Evolutionary conservation across 345 rosid genomes (phyloP).

Genomic region (Heritiera fomes): DNA sequence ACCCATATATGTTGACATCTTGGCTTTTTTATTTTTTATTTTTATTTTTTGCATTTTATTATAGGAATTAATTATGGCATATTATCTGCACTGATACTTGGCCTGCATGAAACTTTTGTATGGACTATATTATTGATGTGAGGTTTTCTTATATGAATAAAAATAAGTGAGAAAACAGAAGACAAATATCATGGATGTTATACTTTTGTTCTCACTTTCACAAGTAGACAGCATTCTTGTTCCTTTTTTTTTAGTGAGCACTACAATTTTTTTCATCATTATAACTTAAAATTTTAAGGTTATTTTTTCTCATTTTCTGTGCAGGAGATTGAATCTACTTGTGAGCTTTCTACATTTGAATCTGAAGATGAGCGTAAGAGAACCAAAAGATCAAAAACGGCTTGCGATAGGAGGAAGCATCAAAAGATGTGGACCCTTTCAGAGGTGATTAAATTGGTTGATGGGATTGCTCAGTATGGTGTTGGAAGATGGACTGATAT

Average conservation of each 20-base stretch:
- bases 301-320: not conserved
- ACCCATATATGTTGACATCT: not conserved
- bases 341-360: constrained; percentile 49
- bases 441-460: constrained; percentile 77
- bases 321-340: constrained; percentile 49
- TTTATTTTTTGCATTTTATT: not conserved
- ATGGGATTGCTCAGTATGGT: constrained; percentile 85
- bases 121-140: not conserved
- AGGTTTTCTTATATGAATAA: constrained; percentile 2
- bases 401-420: constrained; percentile 75
- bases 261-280: constrained; percentile 1
- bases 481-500: constrained; percentile 95
- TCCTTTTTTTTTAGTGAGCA: not conserved
- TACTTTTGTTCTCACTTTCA: not conserved
- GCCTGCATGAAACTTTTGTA: not conserved
- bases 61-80: not conserved
- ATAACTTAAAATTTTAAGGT: constrained; percentile 12
- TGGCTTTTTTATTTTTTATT: not conserved
- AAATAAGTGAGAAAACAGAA: not conserved
- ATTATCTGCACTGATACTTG: not conserved
- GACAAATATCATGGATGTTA: not conserved
- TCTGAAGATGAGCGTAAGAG: constrained; percentile 51
- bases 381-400: constrained; percentile 42
- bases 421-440: constrained; percentile 85
- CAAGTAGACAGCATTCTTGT: not conserved